Base-by-base conservation (phyloP, 163 green algal species). In the Scenedesmus sp. region DNA sequence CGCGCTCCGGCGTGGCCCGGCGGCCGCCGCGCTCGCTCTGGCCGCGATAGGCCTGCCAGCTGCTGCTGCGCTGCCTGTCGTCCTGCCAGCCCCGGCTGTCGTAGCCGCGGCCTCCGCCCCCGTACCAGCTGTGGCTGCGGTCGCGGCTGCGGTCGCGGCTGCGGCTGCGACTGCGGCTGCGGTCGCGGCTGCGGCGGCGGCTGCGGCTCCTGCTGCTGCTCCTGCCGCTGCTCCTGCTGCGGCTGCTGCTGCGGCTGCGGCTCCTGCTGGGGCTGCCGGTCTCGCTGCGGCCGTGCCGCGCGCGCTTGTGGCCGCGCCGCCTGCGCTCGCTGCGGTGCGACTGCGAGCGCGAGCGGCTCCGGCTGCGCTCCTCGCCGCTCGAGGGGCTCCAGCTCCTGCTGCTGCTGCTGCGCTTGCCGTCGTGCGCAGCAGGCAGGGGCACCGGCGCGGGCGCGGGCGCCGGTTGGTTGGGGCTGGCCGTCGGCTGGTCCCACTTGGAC, bases 221-320 rank as follows among this genome's bases (percentile, higher is more conserved):
- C 36, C 39, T 39, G 39, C 63, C 56, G 63, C 63, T 57, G 39
- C 63, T 39, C 11, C 63, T 60, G 51, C 10, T 13, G 51, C 51
- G 11, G 51, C 51, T 60, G 22, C 10, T 28, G 39, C 63, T 54
- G 63, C 13, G 7, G 4, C 14, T 6, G 42, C 4, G 18, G 39
- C 20, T 11, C 17, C 22, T 15, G 39, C 39, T 6, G 39, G 7
- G 6, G 39, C 39, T 10, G 39, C 39, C 10, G 39, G 7, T 47
- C 7, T 47, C 39, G 39, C 39, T 47, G 39, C 39, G 6, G 39
- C n/a, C n/a, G n/a, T n/a, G n/a, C n/a, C n/a, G n/a, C n/a, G n/a
- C n/a, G n/a, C n/a, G n/a, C n/a, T n/a, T 56, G 47, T 17, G 47
- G 14, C 14, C 47, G 14, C 47, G 47, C 47, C 47, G 47, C 47